Base-by-base conservation (phyloP, 306 rosid genomes). In the Mimosa pudica region DNA sequence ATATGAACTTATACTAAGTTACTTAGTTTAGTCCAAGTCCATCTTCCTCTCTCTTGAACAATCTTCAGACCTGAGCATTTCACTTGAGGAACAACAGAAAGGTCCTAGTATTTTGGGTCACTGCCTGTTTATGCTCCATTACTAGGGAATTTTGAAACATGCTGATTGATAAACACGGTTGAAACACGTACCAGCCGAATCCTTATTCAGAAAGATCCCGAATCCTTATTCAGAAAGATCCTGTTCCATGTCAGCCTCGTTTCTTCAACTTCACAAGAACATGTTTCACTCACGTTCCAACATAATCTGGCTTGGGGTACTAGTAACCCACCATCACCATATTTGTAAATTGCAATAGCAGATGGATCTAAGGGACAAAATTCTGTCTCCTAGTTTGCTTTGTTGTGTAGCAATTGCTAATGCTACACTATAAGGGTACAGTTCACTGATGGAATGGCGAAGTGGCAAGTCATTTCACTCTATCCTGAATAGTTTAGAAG, bases 401-500 rank as follows among this genome's bases (percentile, higher is more conserved):
- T 45, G 74, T 46, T 45, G 57, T 46, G 57, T 10, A 70, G 57
- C 41, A 42, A 38, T 16, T 20, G n/a, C 68, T 24, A 24, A 14
- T n/a, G n/a, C 61, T 17, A 2, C 7, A 1, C 7, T 30, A 46
- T 41, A 10, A 41, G 12, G 70, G 54, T 55, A 62, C 58, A 62
- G 47, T 65, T 48, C 58, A 48, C 36, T 46, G 45, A 71, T 67
- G 77, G 77, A 17, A 76, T 18, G 41, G 55, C 10, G 38, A 74
- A 74, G 65, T 70, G 80, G 70, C 54, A 67, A 70, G 62, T 60
- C 46, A 6, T n/a, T n/a, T 71, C 65, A 63, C 60, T 72, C 58
- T 46, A 14, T 54, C 33, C 77, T 76, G 47, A 57, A 69, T 66
- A 52, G 52, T 47, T 70, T 81, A 30, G 84, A 48, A 73, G 69